Base-by-base conservation (phyloP, 2,329 filamentous ascomycete genomes). In the Colletotrichum higginsianum region DNA sequence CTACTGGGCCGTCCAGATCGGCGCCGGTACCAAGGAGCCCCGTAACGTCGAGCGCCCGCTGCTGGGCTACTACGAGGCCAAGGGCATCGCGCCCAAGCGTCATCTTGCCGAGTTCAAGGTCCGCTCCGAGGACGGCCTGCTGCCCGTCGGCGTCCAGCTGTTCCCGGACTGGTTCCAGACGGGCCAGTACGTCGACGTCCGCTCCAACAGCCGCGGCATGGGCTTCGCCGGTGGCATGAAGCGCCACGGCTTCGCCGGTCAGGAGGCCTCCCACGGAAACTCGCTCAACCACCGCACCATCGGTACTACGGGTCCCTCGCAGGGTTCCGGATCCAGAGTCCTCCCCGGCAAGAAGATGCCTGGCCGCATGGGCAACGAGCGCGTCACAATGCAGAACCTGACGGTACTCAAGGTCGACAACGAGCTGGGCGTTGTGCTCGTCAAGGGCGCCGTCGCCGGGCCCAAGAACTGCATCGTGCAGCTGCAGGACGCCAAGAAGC, bases 151-250 rank as follows among this genome's bases (percentile, higher is more conserved):
- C 52, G 86, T 91, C 77, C 86, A 89, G 76, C 89, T 99, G 75
- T 88, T 89, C 73, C 94, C 96, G n/a, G 91, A 94, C 78, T 97
- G 96, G 93, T 98, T 98, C 84, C 88, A 92, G 77, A 89, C 92
- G 79, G 96, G 96, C 21, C 95, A 98, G 84, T 97, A 91, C 82
- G 93, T 99, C 72, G 96, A 99, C 84, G 91, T 94, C 65, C 89
- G 92, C 78, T 92, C 91, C 60, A 90, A 93, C 79, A 92, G 91
- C 76, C 90, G 94, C 80, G 96, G 96, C 64, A 96, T 94, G 89
- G 96, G 96, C 9, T 99, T 98, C 81, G 94, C 93, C 12, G 96
- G 96, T 88, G 96, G 94, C 76, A 99, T 99, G 96, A 99, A 99
- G 90, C 89, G 94, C 76, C 94, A 96, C 85, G 95, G 95, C 44